Conservation (phyloP, 1,284 basidiomycete species). For the Schizophyllum amplum region DNA sequence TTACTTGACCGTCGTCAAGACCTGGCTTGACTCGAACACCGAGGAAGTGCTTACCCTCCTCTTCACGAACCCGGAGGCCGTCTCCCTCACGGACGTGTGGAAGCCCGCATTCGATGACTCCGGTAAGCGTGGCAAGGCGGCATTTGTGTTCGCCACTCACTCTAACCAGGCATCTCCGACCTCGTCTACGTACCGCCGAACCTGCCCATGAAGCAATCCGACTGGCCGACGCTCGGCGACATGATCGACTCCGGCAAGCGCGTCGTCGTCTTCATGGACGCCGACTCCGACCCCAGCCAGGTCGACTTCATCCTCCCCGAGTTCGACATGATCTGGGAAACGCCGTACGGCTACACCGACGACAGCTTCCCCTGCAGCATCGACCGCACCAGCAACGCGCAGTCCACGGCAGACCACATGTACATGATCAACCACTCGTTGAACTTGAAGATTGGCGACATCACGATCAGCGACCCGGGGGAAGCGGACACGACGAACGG, state of each 20-base stretch:
- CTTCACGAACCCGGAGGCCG: conserved; percentile 63
- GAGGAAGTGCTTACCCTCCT: conserved; percentile 69
- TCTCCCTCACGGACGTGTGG: conserved; percentile 43
- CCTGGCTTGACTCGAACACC: conserved; percentile 62
- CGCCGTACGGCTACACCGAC: conserved; percentile 58
- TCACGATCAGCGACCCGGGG: conserved; percentile 30
- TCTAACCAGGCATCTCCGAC: conserved; percentile 41
- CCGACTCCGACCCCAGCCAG: conserved; percentile 32
- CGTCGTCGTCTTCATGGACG: conserved; percentile 69
- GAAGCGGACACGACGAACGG: conserved; percentile 35
- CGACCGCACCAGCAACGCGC: conserved; percentile 49
- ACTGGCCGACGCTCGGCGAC: conserved; percentile 72
- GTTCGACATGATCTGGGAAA: conserved; percentile 71
- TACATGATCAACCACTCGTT: conserved; percentile 54
- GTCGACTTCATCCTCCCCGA: conserved; percentile 58
- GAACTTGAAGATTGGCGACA: conserved; percentile 31
- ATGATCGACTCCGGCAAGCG: conserved; percentile 60
- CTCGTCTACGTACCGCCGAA: conserved; percentile 53
- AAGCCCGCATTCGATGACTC: conserved; percentile 45
- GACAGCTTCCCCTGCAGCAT: conserved; percentile 62
- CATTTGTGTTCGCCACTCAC: background rate
- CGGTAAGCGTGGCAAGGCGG: conserved; percentile 22
- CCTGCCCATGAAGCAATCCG: conserved; percentile 39
- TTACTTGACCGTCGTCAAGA: conserved; percentile 55
- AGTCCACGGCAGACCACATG: conserved; percentile 39